Evolutionary conservation across 2,329 filamentous ascomycete species (phyloP).

Genomic region (Sporothrix protearum): DNA sequence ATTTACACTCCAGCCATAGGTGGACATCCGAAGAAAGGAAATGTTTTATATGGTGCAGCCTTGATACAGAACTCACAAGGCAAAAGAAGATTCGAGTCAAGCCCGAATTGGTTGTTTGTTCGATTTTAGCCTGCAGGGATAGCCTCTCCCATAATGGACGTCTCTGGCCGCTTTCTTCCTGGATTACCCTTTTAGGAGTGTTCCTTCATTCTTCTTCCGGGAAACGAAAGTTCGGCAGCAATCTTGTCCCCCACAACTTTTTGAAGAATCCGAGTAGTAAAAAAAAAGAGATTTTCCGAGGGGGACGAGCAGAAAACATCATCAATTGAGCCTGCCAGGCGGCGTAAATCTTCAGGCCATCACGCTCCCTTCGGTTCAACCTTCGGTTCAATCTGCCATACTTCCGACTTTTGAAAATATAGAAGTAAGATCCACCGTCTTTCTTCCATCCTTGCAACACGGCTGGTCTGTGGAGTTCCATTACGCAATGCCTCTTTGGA

Average conservation of each 20-base stretch:
- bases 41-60: neutral
- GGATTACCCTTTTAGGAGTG: neutral
- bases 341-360: neutral
- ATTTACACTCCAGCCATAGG: neutral
- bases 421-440: neutral
- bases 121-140: conserved; percentile 3
- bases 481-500: conserved; percentile 19
- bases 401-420: neutral
- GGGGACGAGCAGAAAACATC: neutral
- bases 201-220: neutral
- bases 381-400: neutral
- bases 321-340: neutral
- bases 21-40: neutral
- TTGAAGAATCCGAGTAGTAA: neutral
- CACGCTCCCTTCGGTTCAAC: neutral
- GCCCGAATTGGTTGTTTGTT: conserved; percentile 1
- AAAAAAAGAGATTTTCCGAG: neutral
- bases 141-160: neutral
- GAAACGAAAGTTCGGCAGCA: neutral
- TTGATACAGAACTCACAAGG: neutral
- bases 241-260: neutral
- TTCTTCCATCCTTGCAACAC: neutral
- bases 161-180: neutral
- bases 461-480: conserved; percentile 15
- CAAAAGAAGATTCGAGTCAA: neutral